These are phyloP conservation scores for Colletotrichum tanaceti DNA, from an alignment of 2,329 filamentous ascomycete species.

Conservation along the genomic window DNA sequence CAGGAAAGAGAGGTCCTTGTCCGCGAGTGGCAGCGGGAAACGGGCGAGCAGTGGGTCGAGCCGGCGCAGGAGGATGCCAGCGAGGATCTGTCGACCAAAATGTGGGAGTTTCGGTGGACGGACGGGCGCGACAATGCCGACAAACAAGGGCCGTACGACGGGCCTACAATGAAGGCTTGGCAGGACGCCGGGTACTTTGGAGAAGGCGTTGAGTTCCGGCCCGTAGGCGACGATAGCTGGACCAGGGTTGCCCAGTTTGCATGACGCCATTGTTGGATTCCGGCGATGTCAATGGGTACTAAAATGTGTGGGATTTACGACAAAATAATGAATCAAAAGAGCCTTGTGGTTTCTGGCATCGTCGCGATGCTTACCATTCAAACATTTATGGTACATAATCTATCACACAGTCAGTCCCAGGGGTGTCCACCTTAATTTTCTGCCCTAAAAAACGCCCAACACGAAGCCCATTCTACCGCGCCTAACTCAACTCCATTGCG, in stretches of 20 bases:
- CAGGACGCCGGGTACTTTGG: constrained; percentile 92
- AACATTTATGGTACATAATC: constrained; percentile 41
- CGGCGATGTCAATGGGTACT: neutral
- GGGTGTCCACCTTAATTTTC: constrained; percentile 34
- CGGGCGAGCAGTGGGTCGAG: constrained; percentile 84
- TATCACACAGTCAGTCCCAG: constrained; percentile 39
- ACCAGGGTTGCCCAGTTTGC: constrained; percentile 62
- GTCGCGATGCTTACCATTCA: constrained; percentile 31
- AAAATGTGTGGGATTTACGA: neutral
- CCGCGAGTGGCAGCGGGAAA: constrained; percentile 84
- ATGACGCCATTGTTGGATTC: neutral
- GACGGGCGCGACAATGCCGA: constrained; percentile 84
- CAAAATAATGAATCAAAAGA: constrained; percentile 26
- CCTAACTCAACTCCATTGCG: constrained; percentile 60
- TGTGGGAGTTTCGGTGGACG: constrained; percentile 95
- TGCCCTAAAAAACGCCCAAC: constrained; percentile 39
- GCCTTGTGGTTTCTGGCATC: constrained; percentile 34
- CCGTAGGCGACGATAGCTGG: constrained; percentile 68
- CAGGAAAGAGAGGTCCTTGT: constrained; percentile 85
- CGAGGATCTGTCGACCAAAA: constrained; percentile 48
- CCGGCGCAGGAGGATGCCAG: constrained; percentile 51
- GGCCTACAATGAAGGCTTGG: constrained; percentile 89
- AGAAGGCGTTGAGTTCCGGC: constrained; percentile 84
- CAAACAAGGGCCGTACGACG: constrained; percentile 89
- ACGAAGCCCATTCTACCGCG: constrained; percentile 12